These are phyloP conservation scores for Epichloe sylvatica DNA, from an alignment of 2,329 filamentous ascomycete species.

Conservation along the genomic window DNA sequence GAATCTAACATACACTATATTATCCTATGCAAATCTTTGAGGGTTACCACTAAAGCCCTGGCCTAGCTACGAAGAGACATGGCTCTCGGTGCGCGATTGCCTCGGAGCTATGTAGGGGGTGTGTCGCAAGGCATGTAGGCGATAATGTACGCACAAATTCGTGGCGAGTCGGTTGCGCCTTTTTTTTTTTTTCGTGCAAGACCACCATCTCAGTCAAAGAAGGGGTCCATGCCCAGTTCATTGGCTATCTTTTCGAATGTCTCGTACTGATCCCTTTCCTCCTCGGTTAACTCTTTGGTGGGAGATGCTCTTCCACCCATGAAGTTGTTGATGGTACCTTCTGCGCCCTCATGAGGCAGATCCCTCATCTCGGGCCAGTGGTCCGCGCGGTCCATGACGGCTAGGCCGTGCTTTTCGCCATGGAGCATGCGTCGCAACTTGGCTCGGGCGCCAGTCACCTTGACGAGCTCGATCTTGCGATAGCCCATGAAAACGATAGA, in stretches of 20 bases:
- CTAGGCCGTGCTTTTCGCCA: conserved; percentile 26
- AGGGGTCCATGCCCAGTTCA: conserved; percentile 7
- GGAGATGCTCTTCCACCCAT: conserved; percentile 4
- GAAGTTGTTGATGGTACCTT: conserved; percentile 12
- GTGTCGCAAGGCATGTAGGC: no score
- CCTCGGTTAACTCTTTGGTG: conserved; percentile 1
- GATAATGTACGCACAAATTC: no score
- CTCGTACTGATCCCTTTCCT: conserved; percentile 2
- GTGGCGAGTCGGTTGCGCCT: no score
- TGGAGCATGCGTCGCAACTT: conserved; percentile 25
- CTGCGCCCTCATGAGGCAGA: conserved; percentile 12
- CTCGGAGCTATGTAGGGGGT: no score
- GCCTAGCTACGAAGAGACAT: no score
- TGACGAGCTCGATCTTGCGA: conserved; percentile 14
- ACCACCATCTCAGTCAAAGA: not conserved
- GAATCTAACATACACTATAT: no score
- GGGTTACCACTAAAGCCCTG: no score
- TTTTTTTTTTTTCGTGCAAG: no score
- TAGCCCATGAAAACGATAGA: conserved; percentile 17
- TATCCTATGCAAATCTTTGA: no score
- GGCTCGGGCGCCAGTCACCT: conserved; percentile 13
- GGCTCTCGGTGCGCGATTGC: no score
- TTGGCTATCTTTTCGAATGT: conserved; percentile 8
- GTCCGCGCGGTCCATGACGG: conserved; percentile 14
- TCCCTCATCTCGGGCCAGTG: conserved; percentile 16